Evolutionary conservation across 441 rosid species (phyloP), one percentile per base, ranked within the genome.

Genomic region (Bocquillonia castaneifolia): DNA sequence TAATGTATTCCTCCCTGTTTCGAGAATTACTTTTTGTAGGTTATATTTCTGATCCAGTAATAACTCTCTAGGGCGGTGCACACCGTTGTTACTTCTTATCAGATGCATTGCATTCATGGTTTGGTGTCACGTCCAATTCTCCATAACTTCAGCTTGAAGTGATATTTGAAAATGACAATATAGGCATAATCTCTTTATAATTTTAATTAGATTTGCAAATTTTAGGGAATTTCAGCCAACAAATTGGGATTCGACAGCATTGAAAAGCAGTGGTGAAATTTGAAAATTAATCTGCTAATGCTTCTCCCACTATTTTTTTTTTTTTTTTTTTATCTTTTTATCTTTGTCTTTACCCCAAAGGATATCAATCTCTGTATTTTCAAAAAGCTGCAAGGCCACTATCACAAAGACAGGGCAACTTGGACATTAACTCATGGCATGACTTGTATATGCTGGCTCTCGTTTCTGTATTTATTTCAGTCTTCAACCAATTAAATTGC

Each of bases 301-400:
- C 57, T 74, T 79, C 82, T 44, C 39, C 65, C 36, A 37, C 36
- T 26, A 26, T 20, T 34, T 63, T 9, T 40, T 17, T 2, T 18
- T 50, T 22, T 50, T 20, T 50, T 12, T 7, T 39, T 40, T 0
- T 9, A 40, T 7, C n/a, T n/a, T n/a, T 56, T 69, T 68, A 25
- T 64, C 87, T 82, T 84, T 62, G 84, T 76, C 93, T 84, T 88
- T 73, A 83, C 85, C 84, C 83, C 81, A 79, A 86, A 83, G 88
- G 58, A 71, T 67, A 37, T 62, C 68, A 44, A 67, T 44, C 15
- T 47, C 36, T 32, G 71, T 52, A 36, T 60, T 65, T 71, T 78
- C 78, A 74, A 66, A 59, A 72, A 75, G 90, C 70, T 84, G 85
- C 18, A 63, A 84, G 63, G 90, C 82, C 80, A 59, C 81, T 45